Evolutionary conservation across 345 rosid genomes (phyloP), one percentile per base, ranked within the genome.

Genomic region (Odontarrhena argentea): DNA sequence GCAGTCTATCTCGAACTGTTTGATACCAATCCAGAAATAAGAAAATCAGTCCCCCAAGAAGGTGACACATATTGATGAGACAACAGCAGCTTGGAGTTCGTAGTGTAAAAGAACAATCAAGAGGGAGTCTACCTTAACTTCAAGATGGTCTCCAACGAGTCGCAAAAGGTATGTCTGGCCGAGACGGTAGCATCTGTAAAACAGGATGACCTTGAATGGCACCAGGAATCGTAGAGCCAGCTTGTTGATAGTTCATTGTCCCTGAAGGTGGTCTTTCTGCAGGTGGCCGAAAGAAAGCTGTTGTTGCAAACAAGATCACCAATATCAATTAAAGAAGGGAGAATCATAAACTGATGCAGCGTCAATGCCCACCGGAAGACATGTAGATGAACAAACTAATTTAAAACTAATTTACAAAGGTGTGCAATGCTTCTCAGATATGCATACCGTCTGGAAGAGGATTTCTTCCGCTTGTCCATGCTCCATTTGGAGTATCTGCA

Each of bases 251-350:
- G 69, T 83, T 85, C 79, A 81, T 68, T 69, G 79, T 77, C 74
- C 68, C 87, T 32, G 79, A 50, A 5, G 82, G 83, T 10, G 85
- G 90, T 60, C 86, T 84, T 76, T 85, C 92, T 76, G 63, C 71
- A 55, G 82, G 86, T 43, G 84, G 80, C 83, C 82, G 85, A 66
- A 84, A 88, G 79, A 78, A 86, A 75, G 94, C 97, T 88, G 82
- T 51, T 56, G 72, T 37, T 46, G 41, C 46, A 80, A 58, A 69
- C 5, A 38, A 64, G 28, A 67, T 35, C 30, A 71, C 32, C 40
- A 36, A 37, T 60, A 57, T 71, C 43, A 51, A 64, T 50, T 24
- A 46, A 73, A 55, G 46, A 11, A 26, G 55, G 49, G 55, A 60
- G 54, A 58, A 51, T 18, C 47, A 56, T 32, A 49, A 34, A 38